A percentile compares a stretch with the other conserved stretches of the same genome.
Conservation (phyloP, 441 rosid genomes). For the Bruguiera hainesii region DNA sequence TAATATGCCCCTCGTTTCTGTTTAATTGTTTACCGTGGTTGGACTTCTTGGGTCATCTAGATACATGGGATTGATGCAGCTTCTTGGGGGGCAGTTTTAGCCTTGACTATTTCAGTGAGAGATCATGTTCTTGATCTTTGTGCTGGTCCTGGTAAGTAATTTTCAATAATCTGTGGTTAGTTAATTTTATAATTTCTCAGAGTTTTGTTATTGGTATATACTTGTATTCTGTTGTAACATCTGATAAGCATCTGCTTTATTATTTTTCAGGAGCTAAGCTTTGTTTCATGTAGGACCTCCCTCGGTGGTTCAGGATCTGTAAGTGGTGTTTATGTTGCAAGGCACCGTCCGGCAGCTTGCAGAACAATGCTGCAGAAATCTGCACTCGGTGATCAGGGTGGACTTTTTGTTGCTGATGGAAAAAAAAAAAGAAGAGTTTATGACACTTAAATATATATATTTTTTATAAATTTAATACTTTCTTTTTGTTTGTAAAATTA, state of each 20-base stretch:
- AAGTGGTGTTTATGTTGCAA: slow-evolving; percentile 85
- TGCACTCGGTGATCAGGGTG: slow-evolving; percentile 55
- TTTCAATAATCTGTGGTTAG: not conserved
- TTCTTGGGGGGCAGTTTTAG: slow-evolving; percentile 80
- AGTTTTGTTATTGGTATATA: no score
- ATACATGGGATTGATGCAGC: slow-evolving; percentile 92
- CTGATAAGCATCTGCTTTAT: not conserved
- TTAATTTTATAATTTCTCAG: not conserved
- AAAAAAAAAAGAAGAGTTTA: not conserved
- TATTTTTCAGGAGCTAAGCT: slow-evolving; percentile 75
- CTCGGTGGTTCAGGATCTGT: slow-evolving; percentile 69
- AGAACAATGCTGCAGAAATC: slow-evolving; percentile 83
- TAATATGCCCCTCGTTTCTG: not conserved
- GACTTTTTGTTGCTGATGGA: slow-evolving; percentile 88
- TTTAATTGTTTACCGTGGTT: not conserved
- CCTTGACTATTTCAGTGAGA: slow-evolving; percentile 56
- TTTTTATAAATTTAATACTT: no score
- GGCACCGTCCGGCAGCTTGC: slow-evolving; percentile 86
- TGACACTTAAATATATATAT: no score
- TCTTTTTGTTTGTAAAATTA: no score
- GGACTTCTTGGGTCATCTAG: slow-evolving; percentile 27
- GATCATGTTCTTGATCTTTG: slow-evolving; percentile 95
- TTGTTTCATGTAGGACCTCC: slow-evolving; percentile 72
- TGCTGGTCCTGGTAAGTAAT: slow-evolving; percentile 71
- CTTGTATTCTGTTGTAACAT: not conserved